Base-by-base conservation (phyloP, 2,329 filamentous ascomycete genomes). In the Raffaelea ambrosiae region DNA sequence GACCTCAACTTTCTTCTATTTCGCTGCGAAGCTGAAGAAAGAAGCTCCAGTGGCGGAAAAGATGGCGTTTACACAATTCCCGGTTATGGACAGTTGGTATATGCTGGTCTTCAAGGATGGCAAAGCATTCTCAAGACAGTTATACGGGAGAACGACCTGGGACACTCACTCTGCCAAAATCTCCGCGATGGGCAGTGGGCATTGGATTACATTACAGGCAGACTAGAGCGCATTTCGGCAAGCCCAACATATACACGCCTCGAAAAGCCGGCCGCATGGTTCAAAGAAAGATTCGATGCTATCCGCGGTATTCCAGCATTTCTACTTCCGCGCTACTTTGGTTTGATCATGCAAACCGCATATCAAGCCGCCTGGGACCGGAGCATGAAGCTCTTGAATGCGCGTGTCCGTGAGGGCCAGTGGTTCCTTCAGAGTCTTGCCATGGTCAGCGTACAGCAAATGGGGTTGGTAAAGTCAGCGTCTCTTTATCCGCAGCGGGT, bases 61-160 rank as follows among this genome's bases (percentile, higher is more conserved):
- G 88, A 96, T 61, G 91, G 93, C n/a, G 83, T 83, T 9, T 98
- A 97, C 66, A 78, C 83, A 46, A 84, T 98, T 54, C 93, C 93
- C 2, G 83, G 83, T 1, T 73, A 89, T 60, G 91, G 90, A 3
- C 81, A 85, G 50, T 76, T 96, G 39, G 87, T 96, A 2, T 98
- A 97, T 64, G 91, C 91, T 51, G 93, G 93, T 51, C 74, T 98
- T n/a, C 93, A 98, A 64, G 94, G 94, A 35, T 98, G 93, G 91
- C 95, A 91, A 89, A 96, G 89, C 62, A 72, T 95, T 1, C 70
- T 98, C 39, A 84, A 88, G 57, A 75, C 86, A 49, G 84, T 98
- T 52, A 86, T 97, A 57, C 78, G 76, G 44, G 82, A 93, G 54
- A 98, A 98, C 63, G 82, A 97, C 61, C 77, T 98, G 9, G 93